Evolutionary conservation across 306 rosid genomes (phyloP), one percentile per base, ranked within the genome.

Genomic region (Ceratonia siliqua): DNA sequence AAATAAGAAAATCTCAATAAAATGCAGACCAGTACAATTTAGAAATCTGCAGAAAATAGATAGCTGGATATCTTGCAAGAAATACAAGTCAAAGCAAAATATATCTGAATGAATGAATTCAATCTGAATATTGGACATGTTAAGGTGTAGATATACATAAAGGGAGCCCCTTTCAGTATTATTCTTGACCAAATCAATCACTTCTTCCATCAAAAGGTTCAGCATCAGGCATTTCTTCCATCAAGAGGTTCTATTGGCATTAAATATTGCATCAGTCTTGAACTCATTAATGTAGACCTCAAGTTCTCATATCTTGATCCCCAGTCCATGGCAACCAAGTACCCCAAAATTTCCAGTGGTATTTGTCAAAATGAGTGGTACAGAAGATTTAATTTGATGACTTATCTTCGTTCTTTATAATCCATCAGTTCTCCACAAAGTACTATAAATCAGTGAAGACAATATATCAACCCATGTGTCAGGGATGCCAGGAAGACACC

Each of bases 381-480:
- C 64, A 62, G 42, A 64, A 39, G 30, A 68, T 73, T 75, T 11
- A 30, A 45, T 48, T 41, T 13, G 68, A 69, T 5, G 15, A 6
- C 22, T 64, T 65, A 54, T 21, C 61, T 57, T 20, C 17, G 57
- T 32, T 55, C 46, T 78, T 52, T 32, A 43, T 54, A 32, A 14
- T 67, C 52, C 69, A 70, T 64, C 33, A 38, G 70, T 54, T 62
- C 78, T 62, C 45, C 73, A 67, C 56, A 84, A 54, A 55, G 83
- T 61, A 57, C 63, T 71, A 59, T 46, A 72, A 67, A 91, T 84
- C 65, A 87, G 79, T 56, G 82, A 79, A 0, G 94, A 83, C 70
- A 93, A 84, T 43, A 91, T 82, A 82, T 93, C 97, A 65, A 89
- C 89, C 98, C 97, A 84, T 10, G 94, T 89, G 79, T 93, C 96